Conservation (phyloP, 805 yeast genomes). For the Suhomyces emberorum region DNA sequence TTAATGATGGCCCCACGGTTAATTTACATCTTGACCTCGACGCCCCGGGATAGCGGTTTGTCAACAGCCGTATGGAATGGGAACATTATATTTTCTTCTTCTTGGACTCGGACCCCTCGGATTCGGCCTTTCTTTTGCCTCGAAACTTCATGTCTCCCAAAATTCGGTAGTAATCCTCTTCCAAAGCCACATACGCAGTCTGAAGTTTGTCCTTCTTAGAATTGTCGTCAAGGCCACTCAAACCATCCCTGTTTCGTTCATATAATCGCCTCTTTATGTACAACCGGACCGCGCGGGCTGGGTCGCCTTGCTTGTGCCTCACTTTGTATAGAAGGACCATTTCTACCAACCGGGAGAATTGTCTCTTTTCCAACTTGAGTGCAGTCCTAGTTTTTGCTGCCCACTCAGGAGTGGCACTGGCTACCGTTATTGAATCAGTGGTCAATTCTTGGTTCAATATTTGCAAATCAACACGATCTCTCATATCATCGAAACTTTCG, state of each 20-base stretch:
- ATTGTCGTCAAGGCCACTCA: constrained; percentile 59
- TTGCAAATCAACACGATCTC: constrained; percentile 77
- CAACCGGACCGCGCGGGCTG: constrained; percentile 45
- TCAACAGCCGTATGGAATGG: too few species aligned
- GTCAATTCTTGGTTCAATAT: constrained; percentile 19
- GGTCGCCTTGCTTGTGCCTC: constrained; percentile 18
- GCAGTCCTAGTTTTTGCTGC: constrained; percentile 33
- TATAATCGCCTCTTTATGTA: constrained; percentile 73
- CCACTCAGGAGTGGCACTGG: constrained; percentile 31
- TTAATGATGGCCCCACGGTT: too few species aligned
- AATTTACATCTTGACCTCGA: too few species aligned
- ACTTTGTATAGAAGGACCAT: constrained; percentile 56
- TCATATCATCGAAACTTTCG: constrained; percentile 84
- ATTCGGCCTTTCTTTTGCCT: constrained; percentile 15
- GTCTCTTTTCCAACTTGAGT: constrained; percentile 71
- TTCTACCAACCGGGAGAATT: constrained; percentile 73
- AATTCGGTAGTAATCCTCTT: constrained; percentile 68
- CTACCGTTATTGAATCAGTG: constrained; percentile 17
- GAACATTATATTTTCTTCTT: constrained; percentile 4
- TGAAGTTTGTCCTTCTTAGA: constrained; percentile 70
- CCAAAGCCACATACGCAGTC: constrained; percentile 66
- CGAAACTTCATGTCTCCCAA: constrained; percentile 28
- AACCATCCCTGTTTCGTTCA: constrained; percentile 75
- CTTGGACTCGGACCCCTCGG: constrained; percentile 1
- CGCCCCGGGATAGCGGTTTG: too few species aligned